Base-by-base conservation (phyloP, 1,284 basidiomycete species). In the Cryptococcus amylolentus region DNA sequence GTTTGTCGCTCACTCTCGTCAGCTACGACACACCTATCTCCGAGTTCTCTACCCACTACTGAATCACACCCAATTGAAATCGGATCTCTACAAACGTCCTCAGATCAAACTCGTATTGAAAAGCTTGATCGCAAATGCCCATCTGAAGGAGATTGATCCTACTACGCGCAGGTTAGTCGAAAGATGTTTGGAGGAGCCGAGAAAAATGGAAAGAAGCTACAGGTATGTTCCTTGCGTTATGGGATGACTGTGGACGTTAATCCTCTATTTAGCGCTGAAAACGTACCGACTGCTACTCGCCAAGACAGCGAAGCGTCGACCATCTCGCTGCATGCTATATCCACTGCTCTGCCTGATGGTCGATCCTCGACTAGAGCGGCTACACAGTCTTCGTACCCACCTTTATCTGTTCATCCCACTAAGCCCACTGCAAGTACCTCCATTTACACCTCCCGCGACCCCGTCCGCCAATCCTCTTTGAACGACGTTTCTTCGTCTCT, bases 21-120 rank as follows among this genome's bases (percentile, higher is more conserved):
- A 96, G 90, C 82, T 98, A 40, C 88, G 93, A 37, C 95, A 99
- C 75, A 98, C 95, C 0, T 98, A 95, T 71, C 86, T 98, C 18
- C 88, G 95, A 14, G 96, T 99, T 2, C 81, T 99, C 5, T 91
- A 98, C 70, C 95, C 95, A 0, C 85, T 99, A 4, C 82, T 98
- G 27, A 93, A 89, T 16, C 91, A 91, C 73, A 98, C 96, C 0
- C 96, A 98, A 75, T 82, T 99, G 6, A 86, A 87, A 37, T 80
- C 80, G 54, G 81, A 84, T 60, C 87, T 91, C 0, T 98, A 98
- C 81, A 99, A 99, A 75, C 88, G 93, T 5, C 82, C 87, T 0
- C 89, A 96, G 73, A 89, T 98, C 62, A 85, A 90, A 12, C 83
- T 85, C 44, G 82, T 89, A 5, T 83, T 98, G n/a, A 85, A 91